A percentile compares a stretch with the other conserved stretches of the same genome.
phyloP scores from a whole-genome alignment of 2,329 filamentous ascomycete genomes.

The Colletotrichum eleusines region DNA sequence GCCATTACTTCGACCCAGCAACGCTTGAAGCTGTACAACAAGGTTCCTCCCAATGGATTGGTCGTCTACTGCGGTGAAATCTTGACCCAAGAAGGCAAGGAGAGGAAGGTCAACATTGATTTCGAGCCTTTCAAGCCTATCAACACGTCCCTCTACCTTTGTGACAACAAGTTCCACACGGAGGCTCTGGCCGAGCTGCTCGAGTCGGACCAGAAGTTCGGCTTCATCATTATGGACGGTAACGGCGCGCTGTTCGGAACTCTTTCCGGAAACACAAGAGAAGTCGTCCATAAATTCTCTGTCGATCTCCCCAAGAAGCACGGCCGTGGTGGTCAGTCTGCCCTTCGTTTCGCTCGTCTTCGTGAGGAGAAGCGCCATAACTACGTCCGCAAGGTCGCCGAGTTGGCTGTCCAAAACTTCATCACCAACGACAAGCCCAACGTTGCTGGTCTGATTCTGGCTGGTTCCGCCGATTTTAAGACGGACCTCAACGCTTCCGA shows the following conservation, averaged over 20 bases:
- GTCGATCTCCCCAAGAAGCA: conserved; percentile 99
- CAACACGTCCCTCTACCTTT: conserved; percentile 99
- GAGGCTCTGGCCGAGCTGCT: conserved; percentile 96
- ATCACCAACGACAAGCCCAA: conserved; percentile 99
- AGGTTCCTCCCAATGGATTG: conserved; percentile 96
- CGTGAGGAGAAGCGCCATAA: conserved; percentile 99
- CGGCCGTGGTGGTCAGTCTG: conserved; percentile 99
- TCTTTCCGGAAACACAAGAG: conserved; percentile 95
- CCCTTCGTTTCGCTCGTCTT: conserved; percentile 98
- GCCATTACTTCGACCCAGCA: conserved; percentile 99
- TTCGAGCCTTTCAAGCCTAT: conserved; percentile 99
- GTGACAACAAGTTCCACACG: conserved; percentile 99
- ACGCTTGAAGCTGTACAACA: conserved; percentile 98
- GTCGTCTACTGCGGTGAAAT: conserved; percentile 99
- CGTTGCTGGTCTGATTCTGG: conserved; percentile 93
- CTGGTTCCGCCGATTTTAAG: conserved; percentile 99
- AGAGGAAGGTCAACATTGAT: conserved; percentile 99
- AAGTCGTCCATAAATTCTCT: conserved; percentile 97
- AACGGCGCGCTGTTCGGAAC: conserved; percentile 98
- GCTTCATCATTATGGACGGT: conserved; percentile 99
- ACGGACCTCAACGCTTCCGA: conserved; percentile 98
- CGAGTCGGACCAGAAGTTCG: conserved; percentile 98
- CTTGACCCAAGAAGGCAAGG: conserved; percentile 97
- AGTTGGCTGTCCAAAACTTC: conserved; percentile 98
- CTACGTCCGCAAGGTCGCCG: conserved; percentile 98